phyloP scores from a whole-genome alignment of 805 yeast genomes.

The Kurtzmaniella fragi region DNA sequence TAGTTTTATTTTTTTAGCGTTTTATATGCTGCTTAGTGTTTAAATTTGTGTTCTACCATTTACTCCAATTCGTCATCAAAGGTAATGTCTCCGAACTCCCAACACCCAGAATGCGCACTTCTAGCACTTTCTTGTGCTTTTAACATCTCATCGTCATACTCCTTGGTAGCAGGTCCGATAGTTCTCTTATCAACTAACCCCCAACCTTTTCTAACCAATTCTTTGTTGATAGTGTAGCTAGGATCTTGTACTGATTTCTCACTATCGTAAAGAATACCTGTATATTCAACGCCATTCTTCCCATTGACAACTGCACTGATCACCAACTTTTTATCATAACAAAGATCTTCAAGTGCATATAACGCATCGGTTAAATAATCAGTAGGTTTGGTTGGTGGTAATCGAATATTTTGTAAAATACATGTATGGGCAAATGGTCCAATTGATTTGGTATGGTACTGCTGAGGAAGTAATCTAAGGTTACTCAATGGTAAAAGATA shows the following conservation, averaged over 20 bases:
- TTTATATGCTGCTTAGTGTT: too few species aligned
- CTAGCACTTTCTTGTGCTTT: conserved; percentile 47
- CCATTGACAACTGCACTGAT: conserved; percentile 44
- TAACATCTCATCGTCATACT: conserved; percentile 29
- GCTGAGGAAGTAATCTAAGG: conserved; percentile 49
- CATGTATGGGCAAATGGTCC: conserved; percentile 57
- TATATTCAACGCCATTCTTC: conserved; percentile 41
- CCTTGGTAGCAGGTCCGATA: conserved; percentile 26
- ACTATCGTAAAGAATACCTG: conserved; percentile 52
- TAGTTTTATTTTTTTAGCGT: too few species aligned
- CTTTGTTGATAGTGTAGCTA: conserved; percentile 53
- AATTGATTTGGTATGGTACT: conserved; percentile 32
- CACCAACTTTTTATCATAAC: conserved; percentile 49
- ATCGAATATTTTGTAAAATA: conserved; percentile 45
- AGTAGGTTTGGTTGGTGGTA: conserved; percentile 53
- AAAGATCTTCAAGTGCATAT: conserved; percentile 47
- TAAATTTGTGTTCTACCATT: too few species aligned
- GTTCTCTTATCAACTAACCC: conserved; percentile 45
- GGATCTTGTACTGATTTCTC: conserved; percentile 50
- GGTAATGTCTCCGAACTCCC: conserved; percentile 73
- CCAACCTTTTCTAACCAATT: conserved; percentile 54
- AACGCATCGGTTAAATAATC: conserved; percentile 54
- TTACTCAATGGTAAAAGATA: conserved; percentile 41
- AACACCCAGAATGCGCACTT: conserved; percentile 52
- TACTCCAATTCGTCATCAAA: conserved; percentile 40